Evolutionary conservation across 2,329 filamentous ascomycete species (phyloP).

Genomic region (Arthroderma sp.): DNA sequence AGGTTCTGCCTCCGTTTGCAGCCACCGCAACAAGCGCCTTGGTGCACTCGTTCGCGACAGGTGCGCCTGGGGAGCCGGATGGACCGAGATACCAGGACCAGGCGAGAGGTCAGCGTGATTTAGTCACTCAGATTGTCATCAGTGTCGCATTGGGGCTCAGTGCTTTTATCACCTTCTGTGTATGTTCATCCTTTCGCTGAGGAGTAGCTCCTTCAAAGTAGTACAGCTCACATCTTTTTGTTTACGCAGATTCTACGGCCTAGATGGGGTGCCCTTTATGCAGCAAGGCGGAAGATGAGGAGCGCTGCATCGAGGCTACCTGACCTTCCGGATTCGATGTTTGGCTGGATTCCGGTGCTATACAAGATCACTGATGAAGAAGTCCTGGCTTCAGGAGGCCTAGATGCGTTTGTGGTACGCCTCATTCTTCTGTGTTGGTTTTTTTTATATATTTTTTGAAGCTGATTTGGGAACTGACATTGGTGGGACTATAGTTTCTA

Average conservation of each 20-base stretch:
- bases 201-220: not conserved
- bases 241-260: constrained; percentile 60
- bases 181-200: constrained; percentile 19
- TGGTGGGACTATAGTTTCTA: constrained; percentile 49
- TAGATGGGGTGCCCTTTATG: constrained; percentile 83
- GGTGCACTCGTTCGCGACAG: not conserved
- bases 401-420: constrained; percentile 82
- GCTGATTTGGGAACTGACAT: not conserved
- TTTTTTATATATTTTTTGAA: too few relatives aligned
- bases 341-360: constrained; percentile 85
- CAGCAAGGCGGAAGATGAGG: constrained; percentile 69
- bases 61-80: constrained; percentile 13
- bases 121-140: constrained; percentile 35
- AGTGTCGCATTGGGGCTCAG: constrained; percentile 32
- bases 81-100: constrained; percentile 23
- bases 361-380: constrained; percentile 80
- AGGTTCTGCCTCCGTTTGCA: constrained; percentile 12
- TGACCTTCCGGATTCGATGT: constrained; percentile 66
- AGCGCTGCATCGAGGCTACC: constrained; percentile 57
- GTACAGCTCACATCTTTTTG: not conserved
- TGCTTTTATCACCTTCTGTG: constrained; percentile 38
- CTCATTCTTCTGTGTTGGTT: not conserved
- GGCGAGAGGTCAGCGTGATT: constrained; percentile 26
- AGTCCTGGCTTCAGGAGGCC: constrained; percentile 74
- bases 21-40: constrained; percentile 15